Evolutionary conservation across 2,329 filamentous ascomycete species (phyloP).

Genomic region (Xylariomycetidae sp.): DNA sequence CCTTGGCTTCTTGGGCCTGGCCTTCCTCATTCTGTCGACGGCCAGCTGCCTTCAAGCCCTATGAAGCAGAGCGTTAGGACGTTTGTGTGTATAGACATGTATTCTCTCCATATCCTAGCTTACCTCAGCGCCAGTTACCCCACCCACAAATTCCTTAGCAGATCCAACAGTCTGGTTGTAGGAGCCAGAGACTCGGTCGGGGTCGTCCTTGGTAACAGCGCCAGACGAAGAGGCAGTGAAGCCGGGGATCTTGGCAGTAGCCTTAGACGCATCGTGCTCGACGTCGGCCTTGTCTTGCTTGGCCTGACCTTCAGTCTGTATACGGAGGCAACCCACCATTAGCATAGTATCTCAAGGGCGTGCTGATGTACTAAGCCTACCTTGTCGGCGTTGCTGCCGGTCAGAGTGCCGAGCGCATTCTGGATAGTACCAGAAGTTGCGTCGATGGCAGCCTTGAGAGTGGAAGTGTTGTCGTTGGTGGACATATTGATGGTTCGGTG

Average conservation of each 20-base stretch:
- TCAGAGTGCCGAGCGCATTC: slow-evolving; percentile 65
- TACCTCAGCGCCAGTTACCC: slow-evolving; percentile 68
- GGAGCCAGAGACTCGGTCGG: slow-evolving; percentile 64
- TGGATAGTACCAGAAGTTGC: slow-evolving; percentile 69
- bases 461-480: slow-evolving; percentile 56
- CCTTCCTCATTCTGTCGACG: slow-evolving; percentile 75
- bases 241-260: slow-evolving; percentile 69
- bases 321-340: no score
- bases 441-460: slow-evolving; percentile 74
- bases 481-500: slow-evolving; percentile 31
- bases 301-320: slow-evolving; percentile 53
- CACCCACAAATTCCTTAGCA: slow-evolving; percentile 77
- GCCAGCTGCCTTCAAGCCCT: slow-evolving; percentile 68
- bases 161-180: slow-evolving; percentile 90
- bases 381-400: slow-evolving; percentile 67
- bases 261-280: slow-evolving; percentile 71
- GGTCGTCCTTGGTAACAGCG: slow-evolving; percentile 65
- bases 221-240: slow-evolving; percentile 66
- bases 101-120: slow-evolving; percentile 13
- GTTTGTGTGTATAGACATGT: no score
- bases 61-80: no score
- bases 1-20: slow-evolving; percentile 75
- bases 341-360: no score
- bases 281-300: slow-evolving; percentile 61
- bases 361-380: no score